phyloP scores from a whole-genome alignment of 352 stramenopile genomes.

The Globisporangium paddicum region DNA sequence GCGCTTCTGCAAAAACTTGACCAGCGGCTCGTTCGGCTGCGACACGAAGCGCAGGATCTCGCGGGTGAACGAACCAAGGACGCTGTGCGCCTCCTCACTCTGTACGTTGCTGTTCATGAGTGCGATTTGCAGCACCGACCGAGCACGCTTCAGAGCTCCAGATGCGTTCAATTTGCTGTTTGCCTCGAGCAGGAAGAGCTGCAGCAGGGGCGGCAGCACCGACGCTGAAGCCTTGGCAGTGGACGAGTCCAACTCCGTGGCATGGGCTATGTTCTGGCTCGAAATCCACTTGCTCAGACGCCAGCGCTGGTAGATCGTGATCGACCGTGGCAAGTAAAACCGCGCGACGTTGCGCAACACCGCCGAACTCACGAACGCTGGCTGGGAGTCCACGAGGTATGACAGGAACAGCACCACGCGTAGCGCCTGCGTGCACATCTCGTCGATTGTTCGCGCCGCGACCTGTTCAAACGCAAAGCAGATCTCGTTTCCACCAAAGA shows the following conservation, averaged over 20 bases:
- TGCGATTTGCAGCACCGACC: slow-evolving; percentile 35
- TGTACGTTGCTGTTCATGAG: slow-evolving; percentile 34
- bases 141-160: slow-evolving; percentile 42
- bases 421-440: slow-evolving; percentile 56
- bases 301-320: slow-evolving; percentile 70
- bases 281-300: slow-evolving; percentile 56
- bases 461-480: slow-evolving; percentile 61
- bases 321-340: slow-evolving; percentile 47
- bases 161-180: slow-evolving; percentile 50
- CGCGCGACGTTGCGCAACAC: slow-evolving; percentile 39
- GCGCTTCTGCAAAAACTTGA: slow-evolving; percentile 60
- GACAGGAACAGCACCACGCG: slow-evolving; percentile 62
- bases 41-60: slow-evolving; percentile 53
- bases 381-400: slow-evolving; percentile 54
- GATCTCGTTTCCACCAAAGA: slow-evolving; percentile 53
- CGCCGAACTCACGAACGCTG: slow-evolving; percentile 39
- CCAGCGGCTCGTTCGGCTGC: slow-evolving; percentile 47
- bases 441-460: slow-evolving; percentile 48
- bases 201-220: slow-evolving; percentile 51
- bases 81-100: slow-evolving; percentile 48
- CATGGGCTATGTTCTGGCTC: slow-evolving; percentile 47
- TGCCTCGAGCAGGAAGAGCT: slow-evolving; percentile 58
- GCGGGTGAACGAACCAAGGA: slow-evolving; percentile 49
- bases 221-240: slow-evolving; percentile 39
- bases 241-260: slow-evolving; percentile 38